Percentiles rank a stretch among this genome's conserved stretches.
Conservation (phyloP, 768 basidiomycete species). For the Lentinula raphanica region DNA sequence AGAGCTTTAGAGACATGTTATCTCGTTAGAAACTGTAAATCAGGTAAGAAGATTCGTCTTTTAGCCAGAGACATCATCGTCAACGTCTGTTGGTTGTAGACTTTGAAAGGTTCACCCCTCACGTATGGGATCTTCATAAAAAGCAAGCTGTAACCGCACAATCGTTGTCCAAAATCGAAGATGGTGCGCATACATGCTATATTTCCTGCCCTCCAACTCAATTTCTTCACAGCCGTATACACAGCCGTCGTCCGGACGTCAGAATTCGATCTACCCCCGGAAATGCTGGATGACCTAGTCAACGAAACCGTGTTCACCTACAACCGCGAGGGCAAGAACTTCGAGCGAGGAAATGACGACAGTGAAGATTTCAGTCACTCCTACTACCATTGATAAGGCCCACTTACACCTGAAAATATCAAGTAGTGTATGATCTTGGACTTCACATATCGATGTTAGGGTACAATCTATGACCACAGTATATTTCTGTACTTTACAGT, state of each 20-base stretch:
- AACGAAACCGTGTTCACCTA: constrained; percentile 38
- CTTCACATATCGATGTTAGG: neutral
- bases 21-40: constrained; percentile 71
- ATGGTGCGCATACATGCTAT: constrained; percentile 47
- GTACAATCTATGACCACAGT: neutral
- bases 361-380: neutral
- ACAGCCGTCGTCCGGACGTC: constrained; percentile 67
- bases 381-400: neutral
- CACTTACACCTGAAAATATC: too few relatives aligned
- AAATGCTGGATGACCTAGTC: constrained; percentile 68
- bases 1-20: constrained; percentile 59
- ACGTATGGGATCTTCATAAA: constrained; percentile 69
- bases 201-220: neutral
- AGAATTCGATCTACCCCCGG: constrained; percentile 65
- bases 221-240: constrained; percentile 51
- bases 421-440: neutral
- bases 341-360: neutral
- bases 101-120: constrained; percentile 72
- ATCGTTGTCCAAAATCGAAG: constrained; percentile 93
- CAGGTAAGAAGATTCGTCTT: constrained; percentile 37
- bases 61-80: neutral
- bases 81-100: constrained; percentile 34
- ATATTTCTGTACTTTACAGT: neutral
- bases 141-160: constrained; percentile 84
- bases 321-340: neutral